Conservation (phyloP, 768 basidiomycete genomes). For the Leucosporidium creatinivorum region DNA sequence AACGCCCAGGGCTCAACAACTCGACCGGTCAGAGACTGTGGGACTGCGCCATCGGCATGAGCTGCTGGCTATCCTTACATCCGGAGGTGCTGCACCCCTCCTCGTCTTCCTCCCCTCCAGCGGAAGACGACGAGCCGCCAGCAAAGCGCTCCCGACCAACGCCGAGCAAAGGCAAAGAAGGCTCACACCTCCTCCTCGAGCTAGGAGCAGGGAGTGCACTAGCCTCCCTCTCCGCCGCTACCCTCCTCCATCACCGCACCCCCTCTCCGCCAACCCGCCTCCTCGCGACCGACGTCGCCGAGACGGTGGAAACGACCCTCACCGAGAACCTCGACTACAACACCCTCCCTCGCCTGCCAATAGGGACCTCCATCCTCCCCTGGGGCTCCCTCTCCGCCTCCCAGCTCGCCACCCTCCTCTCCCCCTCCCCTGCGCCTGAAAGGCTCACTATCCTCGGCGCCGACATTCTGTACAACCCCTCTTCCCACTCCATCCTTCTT, state of each 20-base stretch:
- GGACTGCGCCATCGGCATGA: slow-evolving; percentile 31
- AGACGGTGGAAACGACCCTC: slow-evolving; percentile 31
- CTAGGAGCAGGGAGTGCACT: slow-evolving; percentile 35
- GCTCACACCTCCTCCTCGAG: slow-evolving; percentile 16
- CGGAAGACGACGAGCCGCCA: neutral
- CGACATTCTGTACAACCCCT: slow-evolving; percentile 35
- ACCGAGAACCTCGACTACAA: slow-evolving; percentile 26
- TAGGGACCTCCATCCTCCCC: slow-evolving; percentile 2
- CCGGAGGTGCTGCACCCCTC: slow-evolving; percentile 6
- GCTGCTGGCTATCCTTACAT: slow-evolving; percentile 17
- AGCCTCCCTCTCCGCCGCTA: slow-evolving; percentile 4
- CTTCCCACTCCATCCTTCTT: slow-evolving; percentile 26
- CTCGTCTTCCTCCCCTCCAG: neutral
- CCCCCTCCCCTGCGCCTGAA: neutral
- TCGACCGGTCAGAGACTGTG: slow-evolving; percentile 31
- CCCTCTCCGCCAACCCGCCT: neutral
- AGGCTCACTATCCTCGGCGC: slow-evolving; percentile 23
- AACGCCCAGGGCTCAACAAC: slow-evolving; percentile 29
- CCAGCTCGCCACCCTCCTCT: neutral
- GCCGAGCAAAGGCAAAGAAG: no score
- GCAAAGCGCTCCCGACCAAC: neutral
- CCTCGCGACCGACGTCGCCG: slow-evolving; percentile 29
- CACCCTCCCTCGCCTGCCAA: neutral
- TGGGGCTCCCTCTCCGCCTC: slow-evolving; percentile 17
- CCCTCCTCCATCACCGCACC: neutral